phyloP scores from a whole-genome alignment of 768 basidiomycete genomes.

The Lepiota venenata region DNA sequence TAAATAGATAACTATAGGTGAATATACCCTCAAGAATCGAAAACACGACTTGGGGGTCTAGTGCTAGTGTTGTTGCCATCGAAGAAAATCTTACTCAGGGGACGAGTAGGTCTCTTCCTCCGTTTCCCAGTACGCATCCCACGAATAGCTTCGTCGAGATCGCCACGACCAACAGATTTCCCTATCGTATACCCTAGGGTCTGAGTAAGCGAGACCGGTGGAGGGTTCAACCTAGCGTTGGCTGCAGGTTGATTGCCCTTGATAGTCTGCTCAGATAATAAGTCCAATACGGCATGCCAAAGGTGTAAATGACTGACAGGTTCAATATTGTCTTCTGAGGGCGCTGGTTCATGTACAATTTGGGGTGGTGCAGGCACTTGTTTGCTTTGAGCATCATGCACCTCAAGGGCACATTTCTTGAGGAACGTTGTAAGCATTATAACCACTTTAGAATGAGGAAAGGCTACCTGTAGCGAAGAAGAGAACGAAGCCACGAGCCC shows the following conservation, averaged over 20 bases:
- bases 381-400: constrained; percentile 49
- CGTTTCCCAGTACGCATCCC: constrained; percentile 70
- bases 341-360: constrained; percentile 19
- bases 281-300: constrained; percentile 9
- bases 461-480: constrained; percentile 59
- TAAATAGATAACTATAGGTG: no score
- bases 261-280: constrained; percentile 33
- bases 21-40: constrained; percentile 13
- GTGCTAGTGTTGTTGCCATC: constrained; percentile 41
- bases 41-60: constrained; percentile 30
- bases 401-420: constrained; percentile 73
- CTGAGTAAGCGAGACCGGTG: constrained; percentile 23
- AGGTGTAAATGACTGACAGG: constrained; percentile 10
- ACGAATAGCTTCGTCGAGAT: constrained; percentile 81
- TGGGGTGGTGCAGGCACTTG: constrained; percentile 20
- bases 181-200: constrained; percentile 40
- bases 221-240: constrained; percentile 19
- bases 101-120: constrained; percentile 45
- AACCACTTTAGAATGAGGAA: not conserved
- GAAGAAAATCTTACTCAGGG: constrained; percentile 77
- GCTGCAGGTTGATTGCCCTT: constrained; percentile 28
- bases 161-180: constrained; percentile 68
- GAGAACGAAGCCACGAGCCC: constrained; percentile 72
- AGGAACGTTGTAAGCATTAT: constrained; percentile 4
- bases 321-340: constrained; percentile 20